Conservation (phyloP, 495 filamentous ascomycete genomes). For the Lophiostoma macrostomum region DNA sequence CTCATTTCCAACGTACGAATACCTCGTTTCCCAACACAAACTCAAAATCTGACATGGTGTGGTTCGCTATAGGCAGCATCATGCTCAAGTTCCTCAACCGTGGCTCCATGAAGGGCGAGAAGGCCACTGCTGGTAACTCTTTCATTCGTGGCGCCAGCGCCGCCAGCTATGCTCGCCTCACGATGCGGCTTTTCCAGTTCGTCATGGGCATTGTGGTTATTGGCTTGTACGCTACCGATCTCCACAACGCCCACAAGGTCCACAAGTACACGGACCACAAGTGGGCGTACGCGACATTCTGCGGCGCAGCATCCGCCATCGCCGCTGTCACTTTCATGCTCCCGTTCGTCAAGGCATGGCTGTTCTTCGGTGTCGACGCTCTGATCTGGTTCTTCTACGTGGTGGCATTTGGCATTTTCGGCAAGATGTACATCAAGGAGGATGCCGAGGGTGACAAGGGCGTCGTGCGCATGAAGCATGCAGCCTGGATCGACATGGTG, state of each 20-base stretch:
- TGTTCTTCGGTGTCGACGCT: conserved; percentile 64
- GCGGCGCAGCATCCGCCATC: conserved; percentile 58
- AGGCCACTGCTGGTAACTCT: background rate
- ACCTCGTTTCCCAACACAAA: background rate
- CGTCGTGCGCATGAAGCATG: conserved; percentile 75
- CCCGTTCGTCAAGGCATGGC: conserved; percentile 57
- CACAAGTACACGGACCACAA: conserved; percentile 54
- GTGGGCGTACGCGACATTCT: conserved; percentile 75
- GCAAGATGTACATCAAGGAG: conserved; percentile 70
- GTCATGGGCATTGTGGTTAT: conserved; percentile 70
- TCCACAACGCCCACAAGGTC: conserved; percentile 55
- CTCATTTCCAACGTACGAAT: background rate
- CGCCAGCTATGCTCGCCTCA: conserved; percentile 38
- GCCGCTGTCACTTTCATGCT: conserved; percentile 61
- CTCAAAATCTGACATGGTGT: conserved; percentile 8
- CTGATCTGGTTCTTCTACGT: conserved; percentile 74
- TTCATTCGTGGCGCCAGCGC: background rate
- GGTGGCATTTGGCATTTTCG: conserved; percentile 78
- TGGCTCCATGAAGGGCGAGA: conserved; percentile 16
- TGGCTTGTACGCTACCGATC: conserved; percentile 73
- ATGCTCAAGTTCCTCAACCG: conserved; percentile 16
- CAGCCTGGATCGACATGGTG: conserved; percentile 78
- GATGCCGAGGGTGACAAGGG: conserved; percentile 57
- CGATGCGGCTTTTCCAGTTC: conserved; percentile 68
- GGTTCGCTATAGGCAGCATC: background rate